phyloP scores from a whole-genome alignment of 257 asterid species.

The Solanum appendiculatum region DNA sequence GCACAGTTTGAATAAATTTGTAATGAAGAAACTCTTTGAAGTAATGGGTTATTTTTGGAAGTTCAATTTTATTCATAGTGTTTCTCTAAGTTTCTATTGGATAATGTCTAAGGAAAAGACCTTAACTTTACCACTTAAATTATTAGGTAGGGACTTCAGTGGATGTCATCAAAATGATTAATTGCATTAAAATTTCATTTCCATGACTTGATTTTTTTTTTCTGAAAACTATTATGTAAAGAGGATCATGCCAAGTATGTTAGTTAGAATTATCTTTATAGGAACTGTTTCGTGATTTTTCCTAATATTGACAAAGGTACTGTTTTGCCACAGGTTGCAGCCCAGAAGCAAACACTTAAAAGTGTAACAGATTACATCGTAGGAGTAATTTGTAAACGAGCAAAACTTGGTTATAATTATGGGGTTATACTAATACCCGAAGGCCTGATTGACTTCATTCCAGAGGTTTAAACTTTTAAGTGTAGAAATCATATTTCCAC shows the following conservation, averaged over 20 bases:
- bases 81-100: not conserved
- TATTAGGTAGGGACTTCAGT: not conserved
- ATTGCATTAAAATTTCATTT: not conserved
- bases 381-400: constrained; percentile 80
- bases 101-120: not conserved
- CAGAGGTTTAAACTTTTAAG: constrained; percentile 47
- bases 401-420: constrained; percentile 77
- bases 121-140: not conserved
- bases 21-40: not conserved
- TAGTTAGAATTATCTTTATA: not conserved
- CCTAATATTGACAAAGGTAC: not conserved
- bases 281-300: not conserved
- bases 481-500: not conserved
- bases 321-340: constrained; percentile 58
- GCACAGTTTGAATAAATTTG: not conserved
- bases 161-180: not conserved
- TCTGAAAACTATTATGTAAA: not conserved
- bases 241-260: not conserved
- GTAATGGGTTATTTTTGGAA: not conserved
- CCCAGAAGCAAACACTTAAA: constrained; percentile 78
- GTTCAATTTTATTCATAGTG: not conserved
- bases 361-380: constrained; percentile 79
- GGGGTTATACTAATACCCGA: constrained; percentile 98
- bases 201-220: not conserved
- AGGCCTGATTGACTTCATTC: constrained; percentile 96